These are phyloP conservation scores for Phytophthora sp. DNA, from an alignment of 352 stramenopile genomes.

Conservation along the genomic window DNA sequence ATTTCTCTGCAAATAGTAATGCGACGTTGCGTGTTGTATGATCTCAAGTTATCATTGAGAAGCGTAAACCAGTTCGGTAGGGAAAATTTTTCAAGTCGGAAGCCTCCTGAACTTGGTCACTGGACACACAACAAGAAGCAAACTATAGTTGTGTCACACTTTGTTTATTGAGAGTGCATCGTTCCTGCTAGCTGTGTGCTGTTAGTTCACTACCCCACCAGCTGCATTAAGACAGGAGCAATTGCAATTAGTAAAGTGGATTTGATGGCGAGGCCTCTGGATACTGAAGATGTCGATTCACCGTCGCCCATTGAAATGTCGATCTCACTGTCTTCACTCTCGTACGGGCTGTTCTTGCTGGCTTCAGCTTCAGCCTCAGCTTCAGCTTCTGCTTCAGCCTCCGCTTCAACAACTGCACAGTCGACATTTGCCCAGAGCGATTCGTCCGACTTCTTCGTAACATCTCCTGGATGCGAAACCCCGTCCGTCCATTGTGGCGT, in stretches of 20 bases:
- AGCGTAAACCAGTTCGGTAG: too few relatives aligned
- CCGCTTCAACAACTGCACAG: conserved; percentile 12
- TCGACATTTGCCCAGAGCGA: conserved; percentile 25
- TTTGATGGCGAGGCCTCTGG: background rate
- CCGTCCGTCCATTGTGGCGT: conserved; percentile 13
- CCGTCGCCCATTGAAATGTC: conserved; percentile 27
- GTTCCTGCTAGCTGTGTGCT: too few relatives aligned
- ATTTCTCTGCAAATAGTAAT: too few relatives aligned
- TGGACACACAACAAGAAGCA: too few relatives aligned
- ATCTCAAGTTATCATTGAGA: too few relatives aligned
- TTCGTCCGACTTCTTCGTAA: conserved; percentile 18
- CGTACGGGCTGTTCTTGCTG: conserved; percentile 25
- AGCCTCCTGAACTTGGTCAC: too few relatives aligned
- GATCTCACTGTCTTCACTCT: conserved; percentile 24
- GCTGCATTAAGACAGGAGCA: background rate
- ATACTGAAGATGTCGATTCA: background rate
- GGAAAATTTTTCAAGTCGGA: too few relatives aligned
- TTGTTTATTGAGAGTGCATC: too few relatives aligned
- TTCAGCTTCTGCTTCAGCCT: conserved; percentile 17
- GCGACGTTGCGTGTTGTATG: too few relatives aligned
- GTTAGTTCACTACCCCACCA: conserved; percentile 9
- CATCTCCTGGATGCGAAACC: conserved; percentile 36
- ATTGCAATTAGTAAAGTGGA: background rate
- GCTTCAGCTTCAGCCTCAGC: conserved; percentile 16
- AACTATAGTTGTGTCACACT: too few relatives aligned